Base-by-base conservation (phyloP, 805 yeast genomes). In the Candida boleticola region DNA sequence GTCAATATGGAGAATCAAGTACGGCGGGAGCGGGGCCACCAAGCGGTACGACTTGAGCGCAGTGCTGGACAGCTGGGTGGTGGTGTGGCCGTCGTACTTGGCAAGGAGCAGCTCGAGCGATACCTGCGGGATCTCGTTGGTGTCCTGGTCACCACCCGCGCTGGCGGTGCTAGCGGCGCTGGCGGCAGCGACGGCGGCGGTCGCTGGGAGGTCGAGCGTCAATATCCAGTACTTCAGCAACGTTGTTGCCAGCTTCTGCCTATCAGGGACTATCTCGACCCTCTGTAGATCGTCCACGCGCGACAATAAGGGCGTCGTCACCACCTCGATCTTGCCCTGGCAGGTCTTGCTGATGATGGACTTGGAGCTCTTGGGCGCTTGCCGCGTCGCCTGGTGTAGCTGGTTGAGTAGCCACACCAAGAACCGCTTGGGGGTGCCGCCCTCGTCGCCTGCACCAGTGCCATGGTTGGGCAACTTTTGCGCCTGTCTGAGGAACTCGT, bases 341-440 rank as follows among this genome's bases (percentile, higher is more conserved):
- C 81, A 72, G 1, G 65, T 45, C 13, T 61, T 52, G 4, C 58
- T 57, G 35, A 71, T 51, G 47, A 20, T 32, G 36, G 37, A 48
- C 1, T 40, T 32, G 21, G 40, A 41, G 3, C 36, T 29, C 19
- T 36, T 37, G 4, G 41, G 5, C 43, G 43, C 44, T 34, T 25
- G 19, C 22, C 56, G 33, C n/a, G n/a, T n/a, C 40, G 53, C 66
- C 4, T 52, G 39, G 26, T 71, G 64, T 26, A 82, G 46, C 2
- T 59, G 58, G 48, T 80, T 80, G 13, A 85, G 45, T 10, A 85
- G 41, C 89, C 90, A 85, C 4, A 73, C 50, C 4, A 83, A 48
- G 45, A 85, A 78, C 11, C 62, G 63, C 45, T 76, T 77, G 1
- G 93, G 92, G 10, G 35, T 16, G 6, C 14, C 14, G 4, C 11